Percentiles rank a stretch among this genome's conserved stretches.
Conservation (phyloP, 2,329 filamentous ascomycete species). For the Venturia pyrina region DNA sequence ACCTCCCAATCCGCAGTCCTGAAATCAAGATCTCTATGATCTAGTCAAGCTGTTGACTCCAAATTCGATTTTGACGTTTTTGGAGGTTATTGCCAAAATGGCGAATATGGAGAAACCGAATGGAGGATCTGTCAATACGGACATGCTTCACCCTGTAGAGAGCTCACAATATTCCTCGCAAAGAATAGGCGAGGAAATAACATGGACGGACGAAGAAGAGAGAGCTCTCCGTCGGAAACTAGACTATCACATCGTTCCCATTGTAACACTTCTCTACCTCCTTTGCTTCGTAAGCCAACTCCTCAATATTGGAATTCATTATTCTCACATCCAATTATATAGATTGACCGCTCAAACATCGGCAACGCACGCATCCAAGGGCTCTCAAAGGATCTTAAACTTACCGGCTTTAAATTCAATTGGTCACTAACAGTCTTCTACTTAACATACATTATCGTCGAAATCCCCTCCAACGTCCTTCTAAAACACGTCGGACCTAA, state of each 20-base stretch:
- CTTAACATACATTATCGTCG: conserved; percentile 45
- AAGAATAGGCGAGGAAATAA: conserved; percentile 19
- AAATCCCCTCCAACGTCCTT: conserved; percentile 46
- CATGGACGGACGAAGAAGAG: conserved; percentile 62
- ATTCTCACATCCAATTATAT: background rate
- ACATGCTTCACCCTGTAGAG: background rate
- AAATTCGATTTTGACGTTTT: background rate
- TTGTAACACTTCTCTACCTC: conserved; percentile 74
- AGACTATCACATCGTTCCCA: conserved; percentile 66
- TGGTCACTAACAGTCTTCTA: conserved; percentile 50
- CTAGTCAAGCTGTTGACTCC: background rate
- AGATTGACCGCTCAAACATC: conserved; percentile 28
- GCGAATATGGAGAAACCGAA: background rate
- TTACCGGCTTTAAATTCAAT: conserved; percentile 44
- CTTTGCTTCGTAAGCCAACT: conserved; percentile 55
- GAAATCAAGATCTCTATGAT: background rate
- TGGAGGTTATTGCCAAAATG: background rate
- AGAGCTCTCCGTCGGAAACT: conserved; percentile 60
- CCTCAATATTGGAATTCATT: no score
- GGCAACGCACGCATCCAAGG: conserved; percentile 49
- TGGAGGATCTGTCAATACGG: no score
- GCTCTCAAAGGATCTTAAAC: conserved; percentile 38
- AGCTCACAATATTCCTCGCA: background rate
- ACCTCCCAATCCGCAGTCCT: background rate
- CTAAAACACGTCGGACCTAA: conserved; percentile 45